phyloP scores from a whole-genome alignment of 2,329 filamentous ascomycete genomes.

The Trichoderma polysporum region DNA sequence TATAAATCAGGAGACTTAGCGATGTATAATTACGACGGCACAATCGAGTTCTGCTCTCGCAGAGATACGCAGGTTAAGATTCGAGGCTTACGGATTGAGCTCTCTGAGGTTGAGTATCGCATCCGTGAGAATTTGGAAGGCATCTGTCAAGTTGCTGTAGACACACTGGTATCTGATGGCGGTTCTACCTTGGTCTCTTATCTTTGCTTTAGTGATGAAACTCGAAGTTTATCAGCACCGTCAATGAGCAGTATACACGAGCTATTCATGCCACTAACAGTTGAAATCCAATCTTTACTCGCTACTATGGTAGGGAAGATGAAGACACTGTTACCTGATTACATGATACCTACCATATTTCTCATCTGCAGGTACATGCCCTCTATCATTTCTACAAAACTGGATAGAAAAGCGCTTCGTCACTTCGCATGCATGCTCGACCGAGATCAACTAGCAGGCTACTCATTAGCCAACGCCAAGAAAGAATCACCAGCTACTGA shows the following conservation, averaged over 20 bases:
- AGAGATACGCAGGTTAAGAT: constrained; percentile 18
- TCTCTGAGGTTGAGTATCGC: constrained; percentile 5
- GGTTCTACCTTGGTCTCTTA: not conserved
- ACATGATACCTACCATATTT: constrained; percentile 11
- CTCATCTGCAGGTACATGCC: constrained; percentile 17
- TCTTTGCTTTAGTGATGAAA: constrained; percentile 4
- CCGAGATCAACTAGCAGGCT: not conserved
- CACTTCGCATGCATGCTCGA: not conserved
- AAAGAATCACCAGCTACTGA: constrained; percentile 4
- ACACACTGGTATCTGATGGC: not conserved
- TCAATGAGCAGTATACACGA: not conserved
- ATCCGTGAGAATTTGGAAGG: not conserved
- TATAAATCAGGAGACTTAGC: constrained; percentile 50
- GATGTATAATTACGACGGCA: constrained; percentile 34
- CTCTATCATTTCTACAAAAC: not conserved
- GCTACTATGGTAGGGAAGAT: not conserved
- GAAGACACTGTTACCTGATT: not conserved
- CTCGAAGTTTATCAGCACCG: not conserved
- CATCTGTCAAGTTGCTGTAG: constrained; percentile 2
- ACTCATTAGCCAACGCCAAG: not conserved
- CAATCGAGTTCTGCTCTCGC: constrained; percentile 9
- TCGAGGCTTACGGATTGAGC: constrained; percentile 9
- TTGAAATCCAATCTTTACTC: not conserved
- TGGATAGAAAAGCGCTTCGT: constrained; percentile 8
- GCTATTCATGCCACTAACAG: not conserved